Conservation (phyloP, 2,329 filamentous ascomycete species). For the Botrytis fabae region DNA sequence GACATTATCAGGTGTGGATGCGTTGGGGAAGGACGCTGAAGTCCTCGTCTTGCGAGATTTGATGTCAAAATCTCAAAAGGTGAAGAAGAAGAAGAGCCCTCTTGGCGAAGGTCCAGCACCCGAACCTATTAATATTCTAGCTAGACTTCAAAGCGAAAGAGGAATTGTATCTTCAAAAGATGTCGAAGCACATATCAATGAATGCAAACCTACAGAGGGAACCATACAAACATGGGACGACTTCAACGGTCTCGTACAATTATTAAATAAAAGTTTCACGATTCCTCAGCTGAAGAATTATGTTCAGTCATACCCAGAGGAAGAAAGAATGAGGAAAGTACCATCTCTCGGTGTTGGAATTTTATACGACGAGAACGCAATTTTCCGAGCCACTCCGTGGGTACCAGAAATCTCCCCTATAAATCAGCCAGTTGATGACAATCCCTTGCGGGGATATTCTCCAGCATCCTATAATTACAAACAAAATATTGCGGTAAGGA, state of each 20-base stretch:
- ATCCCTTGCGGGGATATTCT: slow-evolving; percentile 35
- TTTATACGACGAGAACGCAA: slow-evolving; percentile 3
- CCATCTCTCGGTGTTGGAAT: slow-evolving; percentile 1
- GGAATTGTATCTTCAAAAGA: slow-evolving; percentile 36
- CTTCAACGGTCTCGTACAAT: slow-evolving; percentile 35
- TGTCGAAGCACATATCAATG: slow-evolving; percentile 38
- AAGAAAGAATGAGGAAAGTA: background rate
- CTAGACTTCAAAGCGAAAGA: slow-evolving; percentile 35
- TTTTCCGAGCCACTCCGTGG: slow-evolving; percentile 36
- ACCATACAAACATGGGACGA: slow-evolving; percentile 33
- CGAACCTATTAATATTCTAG: slow-evolving; percentile 38
- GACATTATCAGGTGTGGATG: slow-evolving; percentile 23
- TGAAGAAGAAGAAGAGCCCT: background rate
- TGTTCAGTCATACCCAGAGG: slow-evolving; percentile 20
- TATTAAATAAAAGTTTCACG: slow-evolving; percentile 38
- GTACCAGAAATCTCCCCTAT: slow-evolving; percentile 33
- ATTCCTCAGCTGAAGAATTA: slow-evolving; percentile 38
- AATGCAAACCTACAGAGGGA: slow-evolving; percentile 32
- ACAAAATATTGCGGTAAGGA: slow-evolving; percentile 33
- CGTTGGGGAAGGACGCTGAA: slow-evolving; percentile 33
- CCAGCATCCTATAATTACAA: slow-evolving; percentile 37
- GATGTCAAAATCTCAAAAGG: slow-evolving; percentile 26
- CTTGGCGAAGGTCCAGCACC: slow-evolving; percentile 20
- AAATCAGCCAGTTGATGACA: slow-evolving; percentile 32
- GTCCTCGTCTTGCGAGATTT: slow-evolving; percentile 41